Percentiles rank a stretch among this genome's conserved stretches.
These are phyloP conservation scores for Barbatosphaeria neglecta DNA, from an alignment of 495 filamentous ascomycete species.

Conservation along the genomic window DNA sequence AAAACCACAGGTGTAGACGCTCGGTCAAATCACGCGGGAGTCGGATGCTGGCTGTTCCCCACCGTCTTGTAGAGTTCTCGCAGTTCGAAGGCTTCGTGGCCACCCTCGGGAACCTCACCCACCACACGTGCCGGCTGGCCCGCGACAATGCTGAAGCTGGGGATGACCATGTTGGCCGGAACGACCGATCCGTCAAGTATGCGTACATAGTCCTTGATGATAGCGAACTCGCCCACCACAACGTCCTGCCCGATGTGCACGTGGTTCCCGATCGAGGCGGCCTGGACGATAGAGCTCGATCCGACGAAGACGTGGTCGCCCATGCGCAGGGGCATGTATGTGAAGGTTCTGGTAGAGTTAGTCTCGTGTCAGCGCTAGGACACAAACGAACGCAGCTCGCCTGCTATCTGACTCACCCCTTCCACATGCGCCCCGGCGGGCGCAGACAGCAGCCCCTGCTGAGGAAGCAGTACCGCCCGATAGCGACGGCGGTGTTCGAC, in stretches of 20 bases:
- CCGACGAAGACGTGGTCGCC: slow-evolving; percentile 89
- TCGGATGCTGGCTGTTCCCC: slow-evolving; percentile 35
- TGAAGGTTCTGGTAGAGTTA: slow-evolving; percentile 38
- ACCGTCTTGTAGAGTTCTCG: slow-evolving; percentile 41
- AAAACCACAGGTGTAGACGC: too few relatives aligned
- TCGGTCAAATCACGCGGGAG: slow-evolving; percentile 28
- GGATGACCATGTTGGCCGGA: slow-evolving; percentile 80
- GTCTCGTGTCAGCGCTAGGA: neutral
- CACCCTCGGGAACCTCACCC: slow-evolving; percentile 76
- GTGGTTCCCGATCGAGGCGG: slow-evolving; percentile 66
- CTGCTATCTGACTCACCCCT: slow-evolving; percentile 49
- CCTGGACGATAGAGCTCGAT: slow-evolving; percentile 59
- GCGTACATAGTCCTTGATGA: slow-evolving; percentile 81
- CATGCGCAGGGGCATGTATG: slow-evolving; percentile 77
- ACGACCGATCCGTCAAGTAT: slow-evolving; percentile 76
- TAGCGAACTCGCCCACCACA: slow-evolving; percentile 70
- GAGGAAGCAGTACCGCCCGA: slow-evolving; percentile 82
- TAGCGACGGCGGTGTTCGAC: slow-evolving; percentile 60
- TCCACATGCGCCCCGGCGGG: slow-evolving; percentile 64
- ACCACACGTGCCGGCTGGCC: slow-evolving; percentile 72
- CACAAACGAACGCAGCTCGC: too few relatives aligned
- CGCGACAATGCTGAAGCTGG: slow-evolving; percentile 75
- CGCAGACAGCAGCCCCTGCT: slow-evolving; percentile 59
- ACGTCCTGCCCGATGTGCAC: slow-evolving; percentile 67
- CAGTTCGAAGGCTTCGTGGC: slow-evolving; percentile 47